Percentiles rank a stretch among this genome's conserved stretches.
phyloP scores from a whole-genome alignment of 495 filamentous ascomycete species.

The Hypoxylon subgilvum region DNA sequence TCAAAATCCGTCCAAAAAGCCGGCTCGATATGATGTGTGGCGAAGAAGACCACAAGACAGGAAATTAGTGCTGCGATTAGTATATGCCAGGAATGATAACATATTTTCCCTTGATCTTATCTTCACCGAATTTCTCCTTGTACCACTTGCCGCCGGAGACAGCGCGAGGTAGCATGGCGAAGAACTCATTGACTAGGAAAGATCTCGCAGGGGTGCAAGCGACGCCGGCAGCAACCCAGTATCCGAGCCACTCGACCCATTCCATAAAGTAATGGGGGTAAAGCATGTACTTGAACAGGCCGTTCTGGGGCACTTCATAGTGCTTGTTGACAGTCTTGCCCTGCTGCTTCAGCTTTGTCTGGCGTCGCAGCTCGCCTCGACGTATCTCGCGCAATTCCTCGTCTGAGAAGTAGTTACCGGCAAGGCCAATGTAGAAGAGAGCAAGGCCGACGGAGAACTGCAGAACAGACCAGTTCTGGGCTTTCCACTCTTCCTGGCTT shows the following conservation, averaged over 20 bases:
- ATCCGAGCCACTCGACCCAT: constrained; percentile 96
- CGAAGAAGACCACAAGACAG: too few relatives aligned
- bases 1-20: too few relatives aligned
- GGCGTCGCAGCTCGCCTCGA: constrained; percentile 59
- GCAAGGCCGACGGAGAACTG: constrained; percentile 56
- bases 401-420: constrained; percentile 83
- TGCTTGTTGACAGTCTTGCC: constrained; percentile 71
- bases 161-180: constrained; percentile 89
- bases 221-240: constrained; percentile 70
- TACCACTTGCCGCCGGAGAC: constrained; percentile 88
- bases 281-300: constrained; percentile 80
- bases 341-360: constrained; percentile 49
- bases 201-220: constrained; percentile 73
- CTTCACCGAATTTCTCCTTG: constrained; percentile 79
- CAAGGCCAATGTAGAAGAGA: constrained; percentile 67
- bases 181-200: constrained; percentile 85
- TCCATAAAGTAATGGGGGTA: constrained; percentile 94
- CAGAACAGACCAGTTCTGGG: constrained; percentile 47
- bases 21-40: too few relatives aligned
- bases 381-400: constrained; percentile 80
- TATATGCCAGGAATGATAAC: constrained; percentile 83
- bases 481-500: constrained; percentile 62
- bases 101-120: constrained; percentile 73
- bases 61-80: constrained; percentile 37
- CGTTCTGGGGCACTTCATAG: constrained; percentile 84